Conservation (phyloP, 2,329 filamentous ascomycete genomes). For the Aspergillus ruber region DNA sequence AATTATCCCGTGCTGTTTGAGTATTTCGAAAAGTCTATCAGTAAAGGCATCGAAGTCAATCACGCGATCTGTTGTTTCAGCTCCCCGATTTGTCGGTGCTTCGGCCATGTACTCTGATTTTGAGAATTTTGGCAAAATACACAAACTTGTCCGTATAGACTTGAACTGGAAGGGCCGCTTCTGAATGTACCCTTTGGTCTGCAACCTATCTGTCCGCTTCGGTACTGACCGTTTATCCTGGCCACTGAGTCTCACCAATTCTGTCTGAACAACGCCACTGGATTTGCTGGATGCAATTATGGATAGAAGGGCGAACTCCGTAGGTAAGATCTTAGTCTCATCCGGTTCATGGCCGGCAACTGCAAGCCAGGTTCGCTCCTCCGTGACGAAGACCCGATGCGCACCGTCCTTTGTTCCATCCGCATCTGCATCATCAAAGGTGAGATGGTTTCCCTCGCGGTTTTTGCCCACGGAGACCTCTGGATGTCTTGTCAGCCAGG, state of each 20-base stretch:
- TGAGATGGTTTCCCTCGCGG: constrained; percentile 34
- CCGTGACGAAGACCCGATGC: constrained; percentile 44
- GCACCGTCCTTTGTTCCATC: not conserved
- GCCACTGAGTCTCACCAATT: constrained; percentile 48
- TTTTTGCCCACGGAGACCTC: constrained; percentile 48
- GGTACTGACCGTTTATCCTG: constrained; percentile 62
- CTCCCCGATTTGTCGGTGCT: constrained; percentile 8
- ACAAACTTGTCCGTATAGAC: constrained; percentile 50
- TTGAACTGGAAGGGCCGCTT: constrained; percentile 47
- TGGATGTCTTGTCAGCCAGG: constrained; percentile 50
- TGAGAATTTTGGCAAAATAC: constrained; percentile 48
- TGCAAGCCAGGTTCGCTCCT: constrained; percentile 54
- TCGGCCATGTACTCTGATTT: constrained; percentile 9
- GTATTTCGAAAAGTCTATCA: constrained; percentile 41
- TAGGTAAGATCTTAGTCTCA: constrained; percentile 44
- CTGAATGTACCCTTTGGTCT: constrained; percentile 55
- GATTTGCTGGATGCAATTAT: constrained; percentile 52
- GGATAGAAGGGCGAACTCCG: constrained; percentile 53
- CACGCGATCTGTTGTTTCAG: constrained; percentile 19
- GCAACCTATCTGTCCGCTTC: constrained; percentile 52
- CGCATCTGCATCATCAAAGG: constrained; percentile 30
- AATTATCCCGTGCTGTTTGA: constrained; percentile 48
- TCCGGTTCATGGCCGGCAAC: constrained; percentile 56
- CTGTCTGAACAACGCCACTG: constrained; percentile 52
- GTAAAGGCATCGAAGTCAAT: constrained; percentile 48